A percentile compares a stretch with the other conserved stretches of the same genome.
Conservation (phyloP, 176 grass and related monocot genomes). For the Oropetium thomaeum region DNA sequence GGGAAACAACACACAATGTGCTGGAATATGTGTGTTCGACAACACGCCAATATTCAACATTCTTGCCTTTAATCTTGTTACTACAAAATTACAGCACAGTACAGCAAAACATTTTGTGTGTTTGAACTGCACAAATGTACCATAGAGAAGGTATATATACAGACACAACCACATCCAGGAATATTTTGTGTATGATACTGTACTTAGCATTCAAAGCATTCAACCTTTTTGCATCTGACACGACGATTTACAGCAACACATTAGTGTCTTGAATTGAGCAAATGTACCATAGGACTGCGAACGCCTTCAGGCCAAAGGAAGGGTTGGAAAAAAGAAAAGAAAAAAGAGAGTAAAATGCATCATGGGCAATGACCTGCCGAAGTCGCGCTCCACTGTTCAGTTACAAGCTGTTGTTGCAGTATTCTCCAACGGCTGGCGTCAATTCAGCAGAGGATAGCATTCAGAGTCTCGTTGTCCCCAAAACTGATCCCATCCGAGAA, state of each 20-base stretch:
- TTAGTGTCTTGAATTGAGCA: neutral
- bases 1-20: neutral
- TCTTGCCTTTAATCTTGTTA: neutral
- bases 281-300: slow-evolving; percentile 16
- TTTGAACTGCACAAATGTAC: neutral
- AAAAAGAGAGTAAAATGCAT: neutral
- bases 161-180: neutral
- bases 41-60: neutral
- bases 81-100: slow-evolving; percentile 18
- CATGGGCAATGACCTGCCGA: neutral
- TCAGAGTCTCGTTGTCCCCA: slow-evolving; percentile 9
- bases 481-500: neutral
- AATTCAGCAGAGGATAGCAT: slow-evolving; percentile 6
- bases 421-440: neutral
- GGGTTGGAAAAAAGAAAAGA: neutral
- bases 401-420: neutral
- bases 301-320: neutral
- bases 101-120: neutral
- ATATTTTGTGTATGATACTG: neutral
- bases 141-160: neutral
- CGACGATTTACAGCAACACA: slow-evolving; percentile 25
- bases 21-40: neutral
- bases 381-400: neutral
- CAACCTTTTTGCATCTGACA: neutral
- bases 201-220: neutral